These are phyloP conservation scores for Arthroderma sp. DNA, from an alignment of 2,329 filamentous ascomycete genomes.

Conservation along the genomic window DNA sequence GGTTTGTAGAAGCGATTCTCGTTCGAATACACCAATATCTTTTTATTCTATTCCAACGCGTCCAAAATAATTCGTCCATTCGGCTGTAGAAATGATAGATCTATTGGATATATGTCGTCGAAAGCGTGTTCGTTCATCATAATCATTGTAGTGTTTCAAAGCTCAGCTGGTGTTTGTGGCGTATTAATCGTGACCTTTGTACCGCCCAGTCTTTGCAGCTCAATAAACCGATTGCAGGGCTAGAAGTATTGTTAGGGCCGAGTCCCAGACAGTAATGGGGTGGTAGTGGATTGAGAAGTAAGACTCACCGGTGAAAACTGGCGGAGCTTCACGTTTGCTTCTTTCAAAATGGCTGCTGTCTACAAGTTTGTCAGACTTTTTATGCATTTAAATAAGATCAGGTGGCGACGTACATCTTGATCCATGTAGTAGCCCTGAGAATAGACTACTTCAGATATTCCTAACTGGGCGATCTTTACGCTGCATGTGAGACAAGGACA, in stretches of 20 bases:
- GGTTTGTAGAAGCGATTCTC: too few relatives aligned
- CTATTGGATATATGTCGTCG: too few relatives aligned
- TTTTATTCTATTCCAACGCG: too few relatives aligned
- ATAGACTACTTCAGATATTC: slow-evolving; percentile 91
- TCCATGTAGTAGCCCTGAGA: slow-evolving; percentile 94
- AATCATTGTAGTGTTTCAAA: too few relatives aligned
- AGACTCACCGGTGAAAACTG: slow-evolving; percentile 71
- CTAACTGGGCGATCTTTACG: slow-evolving; percentile 96
- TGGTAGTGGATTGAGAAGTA: slow-evolving; percentile 2
- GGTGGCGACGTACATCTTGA: slow-evolving; percentile 37
- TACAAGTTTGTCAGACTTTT: slow-evolving; percentile 16
- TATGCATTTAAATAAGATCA: not conserved
- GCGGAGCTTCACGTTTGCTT: slow-evolving; percentile 70
- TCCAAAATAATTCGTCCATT: too few relatives aligned
- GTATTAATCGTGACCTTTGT: too few relatives aligned
- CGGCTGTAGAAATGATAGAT: too few relatives aligned
- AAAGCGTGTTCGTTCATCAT: too few relatives aligned
- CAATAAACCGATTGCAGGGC: slow-evolving; percentile 52
- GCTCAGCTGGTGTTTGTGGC: too few relatives aligned
- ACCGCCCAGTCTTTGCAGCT: slow-evolving; percentile 33
- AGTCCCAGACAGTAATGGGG: slow-evolving; percentile 2
- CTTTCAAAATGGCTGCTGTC: slow-evolving; percentile 66
- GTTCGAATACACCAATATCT: too few relatives aligned
- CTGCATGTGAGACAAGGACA: slow-evolving; percentile 96
- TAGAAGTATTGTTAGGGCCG: slow-evolving; percentile 18